Percentiles rank a stretch among this genome's conserved stretches.
These are phyloP conservation scores for Plantago elongata DNA, from an alignment of 257 asterid genomes.

Conservation along the genomic window DNA sequence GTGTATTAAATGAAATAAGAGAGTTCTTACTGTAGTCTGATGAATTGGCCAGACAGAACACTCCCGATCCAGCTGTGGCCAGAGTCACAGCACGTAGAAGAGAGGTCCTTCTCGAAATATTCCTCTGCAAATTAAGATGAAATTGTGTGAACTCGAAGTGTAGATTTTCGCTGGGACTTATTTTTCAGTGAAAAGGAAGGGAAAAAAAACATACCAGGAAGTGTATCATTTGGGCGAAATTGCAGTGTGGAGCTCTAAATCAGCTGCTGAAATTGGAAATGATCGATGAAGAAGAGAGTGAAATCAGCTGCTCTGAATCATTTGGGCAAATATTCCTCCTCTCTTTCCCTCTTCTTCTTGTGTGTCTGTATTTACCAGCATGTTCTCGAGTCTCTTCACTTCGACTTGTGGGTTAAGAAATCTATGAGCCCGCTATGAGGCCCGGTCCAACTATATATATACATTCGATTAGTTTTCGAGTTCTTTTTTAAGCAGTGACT, in stretches of 20 bases:
- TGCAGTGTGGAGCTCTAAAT: neutral
- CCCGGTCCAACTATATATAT: neutral
- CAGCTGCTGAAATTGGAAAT: too few species aligned
- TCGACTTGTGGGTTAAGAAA: constrained; percentile 1
- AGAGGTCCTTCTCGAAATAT: constrained; percentile 31
- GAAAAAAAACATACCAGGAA: constrained; percentile 23
- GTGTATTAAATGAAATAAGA: neutral
- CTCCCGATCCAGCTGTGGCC: constrained; percentile 61
- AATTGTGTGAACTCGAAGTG: neutral
- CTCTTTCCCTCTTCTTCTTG: neutral
- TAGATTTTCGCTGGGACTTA: constrained; percentile 15
- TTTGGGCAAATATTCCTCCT: too few species aligned
- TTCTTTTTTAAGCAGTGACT: too few species aligned
- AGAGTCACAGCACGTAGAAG: constrained; percentile 43
- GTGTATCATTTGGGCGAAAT: constrained; percentile 21
- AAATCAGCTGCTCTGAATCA: too few species aligned
- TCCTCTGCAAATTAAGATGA: constrained; percentile 33
- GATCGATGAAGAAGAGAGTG: too few species aligned
- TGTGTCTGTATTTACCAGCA: neutral
- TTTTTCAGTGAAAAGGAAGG: neutral
- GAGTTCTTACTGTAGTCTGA: constrained; percentile 40
- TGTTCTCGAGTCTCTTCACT: neutral
- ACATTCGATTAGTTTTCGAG: too few species aligned
- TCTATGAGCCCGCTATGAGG: neutral
- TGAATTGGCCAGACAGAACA: constrained; percentile 28